Percentiles rank a stretch among this genome's conserved stretches.
Evolutionary conservation across 768 basidiomycete genomes (phyloP).

Genomic region (Fomitopsis pulvina): DNA sequence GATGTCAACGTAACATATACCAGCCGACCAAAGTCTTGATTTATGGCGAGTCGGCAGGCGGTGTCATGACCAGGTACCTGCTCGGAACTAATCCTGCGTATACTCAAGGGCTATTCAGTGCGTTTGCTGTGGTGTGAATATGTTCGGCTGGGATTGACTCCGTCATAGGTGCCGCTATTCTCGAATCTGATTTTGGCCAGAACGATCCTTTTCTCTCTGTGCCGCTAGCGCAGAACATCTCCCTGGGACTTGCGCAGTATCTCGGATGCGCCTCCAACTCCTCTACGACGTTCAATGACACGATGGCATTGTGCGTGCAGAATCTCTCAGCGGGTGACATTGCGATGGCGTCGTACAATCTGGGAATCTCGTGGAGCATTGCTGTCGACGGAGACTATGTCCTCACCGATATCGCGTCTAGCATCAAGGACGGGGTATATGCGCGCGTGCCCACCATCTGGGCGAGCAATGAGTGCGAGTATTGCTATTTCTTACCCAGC

Average conservation of each 20-base stretch:
- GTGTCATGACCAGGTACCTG: conserved; percentile 8
- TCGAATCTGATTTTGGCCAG: conserved; percentile 6
- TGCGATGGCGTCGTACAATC: neutral
- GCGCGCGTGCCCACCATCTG: conserved; percentile 8
- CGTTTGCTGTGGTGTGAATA: neutral
- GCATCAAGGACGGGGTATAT: conserved; percentile 7
- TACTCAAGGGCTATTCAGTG: conserved; percentile 9
- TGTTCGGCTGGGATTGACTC: neutral
- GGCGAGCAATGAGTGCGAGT: conserved; percentile 10
- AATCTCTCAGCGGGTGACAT: conserved; percentile 2
- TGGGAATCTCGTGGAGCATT: conserved; percentile 6
- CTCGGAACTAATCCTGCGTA: conserved; percentile 4
- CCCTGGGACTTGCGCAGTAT: conserved; percentile 1
- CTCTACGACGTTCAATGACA: neutral
- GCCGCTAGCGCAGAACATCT: neutral
- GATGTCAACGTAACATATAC: neutral
- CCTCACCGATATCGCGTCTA: conserved; percentile 6
- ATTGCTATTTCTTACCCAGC: conserved; percentile 8
- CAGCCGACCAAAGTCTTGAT: conserved; percentile 6
- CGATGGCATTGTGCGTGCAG: conserved; percentile 4
- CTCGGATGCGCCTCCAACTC: conserved; percentile 4
- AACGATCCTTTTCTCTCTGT: conserved; percentile 3
- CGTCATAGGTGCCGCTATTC: conserved; percentile 4
- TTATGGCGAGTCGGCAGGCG: conserved; percentile 7
- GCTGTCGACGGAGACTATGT: conserved; percentile 6